Conservation (phyloP, 805 yeast species). For the Pichia membranifaciens region DNA sequence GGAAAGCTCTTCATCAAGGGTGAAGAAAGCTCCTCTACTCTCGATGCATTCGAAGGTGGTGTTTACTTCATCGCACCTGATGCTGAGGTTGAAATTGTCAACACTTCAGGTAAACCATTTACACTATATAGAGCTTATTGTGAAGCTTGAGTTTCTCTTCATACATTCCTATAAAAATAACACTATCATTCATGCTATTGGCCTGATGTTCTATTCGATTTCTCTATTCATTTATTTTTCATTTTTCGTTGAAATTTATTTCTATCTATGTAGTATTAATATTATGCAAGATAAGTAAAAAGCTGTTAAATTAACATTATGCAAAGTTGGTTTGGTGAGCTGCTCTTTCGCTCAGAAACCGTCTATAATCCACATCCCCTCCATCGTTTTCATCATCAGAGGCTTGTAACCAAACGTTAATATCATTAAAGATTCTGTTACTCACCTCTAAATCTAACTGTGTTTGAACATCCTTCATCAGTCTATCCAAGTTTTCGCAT, state of each 20-base stretch:
- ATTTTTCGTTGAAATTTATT: background rate
- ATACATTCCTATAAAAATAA: too few relatives aligned
- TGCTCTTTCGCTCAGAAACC: conserved; percentile 11
- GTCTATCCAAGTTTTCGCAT: conserved; percentile 60
- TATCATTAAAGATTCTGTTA: conserved; percentile 54
- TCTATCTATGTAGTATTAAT: background rate
- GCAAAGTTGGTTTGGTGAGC: background rate
- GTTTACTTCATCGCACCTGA: conserved; percentile 83
- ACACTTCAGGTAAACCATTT: conserved; percentile 42
- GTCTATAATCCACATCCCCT: conserved; percentile 7
- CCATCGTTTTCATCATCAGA: conserved; percentile 36
- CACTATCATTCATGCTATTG: too few relatives aligned
- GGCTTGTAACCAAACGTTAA: conserved; percentile 57
- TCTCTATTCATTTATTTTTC: background rate
- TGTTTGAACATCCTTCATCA: conserved; percentile 56
- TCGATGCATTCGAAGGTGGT: conserved; percentile 60
- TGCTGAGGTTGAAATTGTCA: conserved; percentile 53
- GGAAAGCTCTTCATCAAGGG: conserved; percentile 51
- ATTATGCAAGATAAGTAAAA: background rate
- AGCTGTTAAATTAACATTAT: too few relatives aligned
- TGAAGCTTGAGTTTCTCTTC: conserved; percentile 43
- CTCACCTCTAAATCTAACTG: conserved; percentile 52
- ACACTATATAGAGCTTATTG: conserved; percentile 88
- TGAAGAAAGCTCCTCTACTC: conserved; percentile 32
- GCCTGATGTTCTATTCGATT: conserved; percentile 1